A percentile compares a stretch with the other conserved stretches of the same genome.
These are phyloP conservation scores for Pseudogymnoascus sp. DNA, from an alignment of 2,329 filamentous ascomycete genomes.

Conservation along the genomic window DNA sequence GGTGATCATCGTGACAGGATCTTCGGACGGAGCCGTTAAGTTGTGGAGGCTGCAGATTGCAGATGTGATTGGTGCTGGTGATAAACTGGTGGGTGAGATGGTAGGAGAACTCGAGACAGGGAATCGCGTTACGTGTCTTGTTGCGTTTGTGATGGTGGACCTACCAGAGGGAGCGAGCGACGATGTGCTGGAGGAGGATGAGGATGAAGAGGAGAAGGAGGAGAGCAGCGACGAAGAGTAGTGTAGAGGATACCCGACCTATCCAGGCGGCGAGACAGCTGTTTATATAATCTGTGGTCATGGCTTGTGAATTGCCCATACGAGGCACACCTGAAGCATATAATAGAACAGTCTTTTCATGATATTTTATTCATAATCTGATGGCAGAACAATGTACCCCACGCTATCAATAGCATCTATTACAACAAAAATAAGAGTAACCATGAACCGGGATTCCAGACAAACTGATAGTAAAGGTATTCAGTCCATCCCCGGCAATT, in stretches of 20 bases:
- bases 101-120: slow-evolving; percentile 76
- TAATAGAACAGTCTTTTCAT: background rate
- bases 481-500: slow-evolving; percentile 1
- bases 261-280: background rate
- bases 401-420: slow-evolving; percentile 1
- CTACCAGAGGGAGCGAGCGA: slow-evolving; percentile 53
- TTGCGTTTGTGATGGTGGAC: slow-evolving; percentile 76
- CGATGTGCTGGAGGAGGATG: slow-evolving; percentile 20
- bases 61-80: slow-evolving; percentile 32
- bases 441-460: background rate
- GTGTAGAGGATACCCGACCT: slow-evolving; percentile 4
- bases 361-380: slow-evolving; percentile 1
- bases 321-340: background rate
- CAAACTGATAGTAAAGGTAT: background rate
- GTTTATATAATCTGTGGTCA: background rate
- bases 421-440: slow-evolving; percentile 8
- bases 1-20: slow-evolving; percentile 61
- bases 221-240: slow-evolving; percentile 17
- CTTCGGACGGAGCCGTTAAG: slow-evolving; percentile 80
- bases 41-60: slow-evolving; percentile 57
- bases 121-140: slow-evolving; percentile 82
- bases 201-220: slow-evolving; percentile 22
- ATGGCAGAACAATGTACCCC: background rate
- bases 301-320: background rate
- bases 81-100: slow-evolving; percentile 39